These are phyloP conservation scores for Trichosanthes cucumerina DNA, from an alignment of 306 rosid species.

Conservation along the genomic window DNA sequence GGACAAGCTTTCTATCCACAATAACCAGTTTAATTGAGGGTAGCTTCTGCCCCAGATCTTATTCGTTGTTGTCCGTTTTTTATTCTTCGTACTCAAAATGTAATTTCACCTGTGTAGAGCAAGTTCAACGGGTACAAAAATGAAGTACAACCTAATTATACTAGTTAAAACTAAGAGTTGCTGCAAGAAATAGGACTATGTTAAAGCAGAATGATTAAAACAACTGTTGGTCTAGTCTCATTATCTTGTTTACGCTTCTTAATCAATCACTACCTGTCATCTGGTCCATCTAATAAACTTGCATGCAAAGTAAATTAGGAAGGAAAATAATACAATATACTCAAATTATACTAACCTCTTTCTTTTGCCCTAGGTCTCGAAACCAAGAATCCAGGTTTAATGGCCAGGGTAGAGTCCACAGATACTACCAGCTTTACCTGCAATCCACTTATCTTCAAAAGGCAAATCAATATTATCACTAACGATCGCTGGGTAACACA, in stretches of 20 bases:
- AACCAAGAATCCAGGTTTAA: too few species aligned
- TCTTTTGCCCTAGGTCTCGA: too few species aligned
- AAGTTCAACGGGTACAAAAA: background rate
- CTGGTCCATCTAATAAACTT: background rate
- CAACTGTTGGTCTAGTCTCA: background rate
- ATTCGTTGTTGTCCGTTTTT: background rate
- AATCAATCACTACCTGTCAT: background rate
- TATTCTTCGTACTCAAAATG: background rate
- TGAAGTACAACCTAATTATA: background rate
- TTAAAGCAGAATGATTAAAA: background rate
- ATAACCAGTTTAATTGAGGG: background rate
- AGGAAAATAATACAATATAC: too few species aligned
- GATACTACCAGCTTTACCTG: too few species aligned
- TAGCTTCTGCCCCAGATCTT: background rate
- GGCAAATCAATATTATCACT: too few species aligned
- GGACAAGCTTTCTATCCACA: background rate
- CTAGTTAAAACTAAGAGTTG: background rate
- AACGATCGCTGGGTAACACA: too few species aligned
- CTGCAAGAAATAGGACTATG: background rate
- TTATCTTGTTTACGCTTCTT: background rate
- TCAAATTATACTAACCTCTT: too few species aligned
- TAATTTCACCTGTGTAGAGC: background rate
- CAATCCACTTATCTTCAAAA: too few species aligned
- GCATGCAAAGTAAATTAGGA: too few species aligned
- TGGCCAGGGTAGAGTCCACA: too few species aligned